These are phyloP conservation scores for Cladosporium phlei DNA, from an alignment of 2,329 filamentous ascomycete species.

Conservation along the genomic window DNA sequence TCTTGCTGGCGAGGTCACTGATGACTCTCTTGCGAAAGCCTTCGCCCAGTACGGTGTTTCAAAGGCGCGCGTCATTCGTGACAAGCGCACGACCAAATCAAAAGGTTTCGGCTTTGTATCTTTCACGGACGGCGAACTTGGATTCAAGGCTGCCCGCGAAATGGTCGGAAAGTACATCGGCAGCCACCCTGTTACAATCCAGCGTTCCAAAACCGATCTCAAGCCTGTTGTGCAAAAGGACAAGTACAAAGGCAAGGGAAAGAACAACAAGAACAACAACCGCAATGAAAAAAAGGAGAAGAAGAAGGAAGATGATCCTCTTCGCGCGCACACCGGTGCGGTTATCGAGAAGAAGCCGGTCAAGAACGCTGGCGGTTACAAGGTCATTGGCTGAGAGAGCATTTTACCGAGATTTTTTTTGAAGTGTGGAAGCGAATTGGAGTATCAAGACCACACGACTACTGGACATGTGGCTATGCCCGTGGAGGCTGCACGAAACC, in stretches of 20 bases:
- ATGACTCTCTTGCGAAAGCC: conserved; percentile 90
- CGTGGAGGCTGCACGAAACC: too few species aligned
- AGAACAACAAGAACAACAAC: conserved; percentile 21
- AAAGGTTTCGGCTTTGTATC: conserved; percentile 96
- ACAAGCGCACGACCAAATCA: conserved; percentile 93
- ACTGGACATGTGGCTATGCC: too few species aligned
- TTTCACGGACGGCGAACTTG: conserved; percentile 92
- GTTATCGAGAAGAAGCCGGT: conserved; percentile 35
- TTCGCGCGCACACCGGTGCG: conserved; percentile 35
- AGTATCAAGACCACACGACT: too few species aligned
- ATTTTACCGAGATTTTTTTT: too few species aligned
- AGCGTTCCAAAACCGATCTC: conserved; percentile 88
- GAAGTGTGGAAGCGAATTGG: too few species aligned
- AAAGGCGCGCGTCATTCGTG: conserved; percentile 87
- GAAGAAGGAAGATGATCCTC: conserved; percentile 31
- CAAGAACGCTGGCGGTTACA: conserved; percentile 28
- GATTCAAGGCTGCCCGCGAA: conserved; percentile 92
- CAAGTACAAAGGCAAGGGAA: conserved; percentile 51
- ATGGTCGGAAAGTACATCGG: conserved; percentile 99
- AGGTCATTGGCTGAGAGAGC: conserved; percentile 32
- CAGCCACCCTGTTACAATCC: conserved; percentile 75
- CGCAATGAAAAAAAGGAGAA: conserved; percentile 44
- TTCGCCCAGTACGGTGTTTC: conserved; percentile 88
- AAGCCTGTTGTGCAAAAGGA: conserved; percentile 61
- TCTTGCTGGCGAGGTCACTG: conserved; percentile 92